Percentiles rank a stretch among this genome's conserved stretches.
phyloP scores from a whole-genome alignment of 2,329 filamentous ascomycete species.

The Aspergillus phoenicis region DNA sequence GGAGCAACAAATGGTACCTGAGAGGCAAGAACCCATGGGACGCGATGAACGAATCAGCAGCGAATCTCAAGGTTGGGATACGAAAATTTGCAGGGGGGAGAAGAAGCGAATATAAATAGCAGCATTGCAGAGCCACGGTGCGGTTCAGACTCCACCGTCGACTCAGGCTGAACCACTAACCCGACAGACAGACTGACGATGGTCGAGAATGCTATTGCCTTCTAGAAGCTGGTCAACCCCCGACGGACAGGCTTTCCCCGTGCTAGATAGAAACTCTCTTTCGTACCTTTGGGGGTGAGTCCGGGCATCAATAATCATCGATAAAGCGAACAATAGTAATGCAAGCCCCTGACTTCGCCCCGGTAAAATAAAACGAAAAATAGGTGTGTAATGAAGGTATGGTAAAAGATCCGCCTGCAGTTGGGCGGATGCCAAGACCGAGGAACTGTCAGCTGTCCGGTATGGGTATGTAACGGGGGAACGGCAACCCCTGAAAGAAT shows the following conservation, averaged over 20 bases:
- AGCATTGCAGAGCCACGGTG: not conserved
- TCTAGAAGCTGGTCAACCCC: not conserved
- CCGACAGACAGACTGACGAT: not conserved
- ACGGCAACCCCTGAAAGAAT: slow-evolving; percentile 6
- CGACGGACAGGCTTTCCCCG: not conserved
- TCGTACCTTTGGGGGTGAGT: not conserved
- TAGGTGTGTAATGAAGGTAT: not conserved
- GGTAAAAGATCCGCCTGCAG: not conserved
- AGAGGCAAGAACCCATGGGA: not conserved
- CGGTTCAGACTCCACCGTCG: slow-evolving; percentile 7
- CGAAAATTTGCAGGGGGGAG: slow-evolving; percentile 3
- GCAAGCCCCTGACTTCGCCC: not conserved
- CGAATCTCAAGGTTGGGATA: not conserved
- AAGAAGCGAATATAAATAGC: slow-evolving; percentile 9
- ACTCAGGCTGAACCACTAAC: slow-evolving; percentile 3
- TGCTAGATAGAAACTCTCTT: not conserved
- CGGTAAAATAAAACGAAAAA: not conserved
- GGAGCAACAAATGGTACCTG: not conserved
- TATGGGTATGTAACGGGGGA: slow-evolving; percentile 4
- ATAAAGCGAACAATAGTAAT: slow-evolving; percentile 2
- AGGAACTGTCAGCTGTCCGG: not conserved
- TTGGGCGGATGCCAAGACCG: not conserved
- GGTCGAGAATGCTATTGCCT: not conserved
- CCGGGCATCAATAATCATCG: not conserved
- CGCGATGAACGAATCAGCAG: not conserved